These are phyloP conservation scores for Syncephalis plumigaleata DNA, from an alignment of 371 early-diverging fungal species.

Conservation along the genomic window DNA sequence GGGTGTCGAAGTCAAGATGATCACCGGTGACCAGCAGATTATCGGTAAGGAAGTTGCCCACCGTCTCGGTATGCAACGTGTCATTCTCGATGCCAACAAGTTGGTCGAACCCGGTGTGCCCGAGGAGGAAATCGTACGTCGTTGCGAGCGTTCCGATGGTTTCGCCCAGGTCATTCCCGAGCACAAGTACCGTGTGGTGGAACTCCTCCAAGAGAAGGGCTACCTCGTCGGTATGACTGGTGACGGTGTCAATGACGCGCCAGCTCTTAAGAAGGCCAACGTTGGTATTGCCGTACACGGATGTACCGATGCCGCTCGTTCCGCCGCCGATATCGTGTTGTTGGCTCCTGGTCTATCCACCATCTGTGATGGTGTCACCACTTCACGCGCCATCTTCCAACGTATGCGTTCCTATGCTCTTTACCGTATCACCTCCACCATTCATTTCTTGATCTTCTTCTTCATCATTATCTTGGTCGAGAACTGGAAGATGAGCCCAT, in stretches of 20 bases:
- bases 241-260: constrained; percentile 88
- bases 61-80: constrained; percentile 64
- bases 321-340: constrained; percentile 81
- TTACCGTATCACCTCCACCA: constrained; percentile 75
- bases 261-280: constrained; percentile 67
- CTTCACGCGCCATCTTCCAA: constrained; percentile 76
- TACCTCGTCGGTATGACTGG: constrained; percentile 75
- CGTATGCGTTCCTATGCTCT: constrained; percentile 79
- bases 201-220: constrained; percentile 50
- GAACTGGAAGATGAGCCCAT: constrained; percentile 48
- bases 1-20: constrained; percentile 77
- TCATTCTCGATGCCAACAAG: constrained; percentile 57
- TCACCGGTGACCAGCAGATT: constrained; percentile 80
- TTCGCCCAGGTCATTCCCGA: constrained; percentile 95
- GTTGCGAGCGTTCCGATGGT: constrained; percentile 72
- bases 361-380: constrained; percentile 64
- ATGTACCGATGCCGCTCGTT: constrained; percentile 81
- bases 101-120: constrained; percentile 62
- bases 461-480: constrained; percentile 50
- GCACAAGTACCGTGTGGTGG: constrained; percentile 88
- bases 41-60: constrained; percentile 80
- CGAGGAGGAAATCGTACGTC: constrained; percentile 69
- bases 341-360: constrained; percentile 67
- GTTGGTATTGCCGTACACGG: constrained; percentile 63
- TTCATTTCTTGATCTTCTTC: constrained; percentile 80